Evolutionary conservation across 345 rosid genomes (phyloP).

Genomic region (Hirschfeldia incana): DNA sequence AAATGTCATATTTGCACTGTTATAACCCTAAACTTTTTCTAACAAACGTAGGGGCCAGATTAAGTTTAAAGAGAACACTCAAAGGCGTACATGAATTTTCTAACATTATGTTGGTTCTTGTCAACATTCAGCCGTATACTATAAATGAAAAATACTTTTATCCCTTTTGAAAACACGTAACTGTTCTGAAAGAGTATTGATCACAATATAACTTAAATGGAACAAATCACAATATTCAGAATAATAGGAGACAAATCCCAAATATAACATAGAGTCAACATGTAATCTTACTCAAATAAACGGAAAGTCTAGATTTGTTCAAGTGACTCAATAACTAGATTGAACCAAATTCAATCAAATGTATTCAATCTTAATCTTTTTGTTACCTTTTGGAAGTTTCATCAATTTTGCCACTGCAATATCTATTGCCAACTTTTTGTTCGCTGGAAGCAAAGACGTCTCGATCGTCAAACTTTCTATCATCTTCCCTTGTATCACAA

Average conservation of each 20-base stretch:
- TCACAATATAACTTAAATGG: not conserved
- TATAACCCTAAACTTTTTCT: not conserved
- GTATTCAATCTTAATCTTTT: not conserved
- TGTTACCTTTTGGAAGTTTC: slow-evolving; percentile 14
- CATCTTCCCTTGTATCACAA: not conserved
- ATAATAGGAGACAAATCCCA: not conserved
- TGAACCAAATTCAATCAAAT: slow-evolving; percentile 7
- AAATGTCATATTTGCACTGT: not conserved
- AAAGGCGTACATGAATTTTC: no score
- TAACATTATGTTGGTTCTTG: no score
- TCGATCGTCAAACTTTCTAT: slow-evolving; percentile 27
- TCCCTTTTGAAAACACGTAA: no score
- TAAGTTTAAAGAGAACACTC: no score
- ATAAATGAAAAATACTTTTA: not conserved
- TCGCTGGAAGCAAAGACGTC: slow-evolving; percentile 46
- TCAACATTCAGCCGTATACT: no score
- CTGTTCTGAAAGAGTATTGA: no score
- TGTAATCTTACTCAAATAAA: not conserved
- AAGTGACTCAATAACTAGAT: not conserved
- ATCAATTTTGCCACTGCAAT: not conserved
- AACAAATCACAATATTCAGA: not conserved
- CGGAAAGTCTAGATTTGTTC: not conserved
- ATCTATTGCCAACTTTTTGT: slow-evolving; percentile 21
- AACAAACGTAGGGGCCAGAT: not conserved
- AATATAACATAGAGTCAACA: not conserved